These are phyloP conservation scores for Acanthamoeba sp. DNA, from an alignment of 208 protist species.

Conservation along the genomic window DNA sequence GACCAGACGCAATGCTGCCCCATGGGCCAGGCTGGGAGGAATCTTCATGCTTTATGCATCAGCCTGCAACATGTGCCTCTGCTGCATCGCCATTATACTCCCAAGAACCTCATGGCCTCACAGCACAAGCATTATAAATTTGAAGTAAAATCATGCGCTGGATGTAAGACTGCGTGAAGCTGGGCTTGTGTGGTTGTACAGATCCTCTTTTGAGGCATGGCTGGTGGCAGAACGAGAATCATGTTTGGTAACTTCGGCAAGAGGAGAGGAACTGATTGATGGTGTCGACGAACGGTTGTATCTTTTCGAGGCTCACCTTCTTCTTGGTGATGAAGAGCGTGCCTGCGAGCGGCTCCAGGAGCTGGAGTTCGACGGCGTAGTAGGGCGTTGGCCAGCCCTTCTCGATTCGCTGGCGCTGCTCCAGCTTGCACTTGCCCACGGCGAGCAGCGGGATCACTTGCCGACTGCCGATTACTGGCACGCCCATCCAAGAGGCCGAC, in stretches of 20 bases:
- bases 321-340: slow-evolving; percentile 54
- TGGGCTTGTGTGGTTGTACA: too few species aligned
- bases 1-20: too few species aligned
- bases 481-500: slow-evolving; percentile 15
- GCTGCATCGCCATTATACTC: too few species aligned
- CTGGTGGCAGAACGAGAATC: too few species aligned
- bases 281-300: slow-evolving; percentile 38
- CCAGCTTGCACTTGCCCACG: not conserved
- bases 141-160: too few species aligned
- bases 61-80: too few species aligned
- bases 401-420: slow-evolving; percentile 42
- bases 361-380: slow-evolving; percentile 28
- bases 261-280: slow-evolving; percentile 45
- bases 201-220: too few species aligned
- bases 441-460: slow-evolving; percentile 1
- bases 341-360: not conserved
- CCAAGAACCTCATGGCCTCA: too few species aligned
- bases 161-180: too few species aligned
- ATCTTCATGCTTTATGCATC: too few species aligned
- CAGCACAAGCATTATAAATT: too few species aligned
- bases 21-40: too few species aligned
- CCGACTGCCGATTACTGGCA: not conserved
- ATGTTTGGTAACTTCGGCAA: slow-evolving; percentile 7
- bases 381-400: slow-evolving; percentile 10
- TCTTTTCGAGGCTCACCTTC: slow-evolving; percentile 35